Base-by-base conservation (phyloP, 768 basidiomycete species). In the Sarcodon aspratus region DNA sequence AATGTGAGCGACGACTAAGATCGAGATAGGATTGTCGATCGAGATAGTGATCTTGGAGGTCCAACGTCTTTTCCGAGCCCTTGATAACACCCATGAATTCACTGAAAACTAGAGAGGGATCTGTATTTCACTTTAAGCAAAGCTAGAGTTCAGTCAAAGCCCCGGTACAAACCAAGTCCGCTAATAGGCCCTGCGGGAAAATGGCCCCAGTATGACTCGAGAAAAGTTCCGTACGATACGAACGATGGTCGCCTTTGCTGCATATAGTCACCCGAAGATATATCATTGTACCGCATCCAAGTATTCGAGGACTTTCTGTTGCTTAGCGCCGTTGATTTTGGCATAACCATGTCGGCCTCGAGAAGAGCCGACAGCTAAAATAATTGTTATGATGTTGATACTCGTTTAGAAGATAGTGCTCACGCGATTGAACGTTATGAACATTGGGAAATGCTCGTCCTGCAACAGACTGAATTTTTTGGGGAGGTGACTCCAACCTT, bases 61-160 rank as follows among this genome's bases (percentile, higher is more conserved):
- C 45, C 9, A 78, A 51, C 0, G 82, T 63, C 42, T 64, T 62
- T 57, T 84, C 81, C 0, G 81, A 82, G 9, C 84, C 84, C 55
- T 76, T 73, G 54, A 85, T 80, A 7, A 82, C 73, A 27, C 81
- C 82, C 53, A 84, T 72, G 32, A 85, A 61, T 56, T 85, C 80
- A 21, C 71, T 76, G 56, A 74, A 85, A 1, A 84, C 76, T 6
- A 79, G 64, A 10, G 73, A 66, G 1, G 80, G 71, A 59, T 83
- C 83, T 85, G 42, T 7, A 42, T 46, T 33, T 37, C 17, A 33
- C 13, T 17, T 15, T 54, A 15, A 36, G 17, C 48, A 33, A 33
- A 40, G 40, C 7, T 44, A 21, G 15, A 42, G 48, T 37, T 18
- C 38, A 33, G 44, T 12, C 18, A 12, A 44, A 11, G 36, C 59